Evolutionary conservation across 768 basidiomycete species (phyloP).

Genomic region (Boletellus ananiceps): DNA sequence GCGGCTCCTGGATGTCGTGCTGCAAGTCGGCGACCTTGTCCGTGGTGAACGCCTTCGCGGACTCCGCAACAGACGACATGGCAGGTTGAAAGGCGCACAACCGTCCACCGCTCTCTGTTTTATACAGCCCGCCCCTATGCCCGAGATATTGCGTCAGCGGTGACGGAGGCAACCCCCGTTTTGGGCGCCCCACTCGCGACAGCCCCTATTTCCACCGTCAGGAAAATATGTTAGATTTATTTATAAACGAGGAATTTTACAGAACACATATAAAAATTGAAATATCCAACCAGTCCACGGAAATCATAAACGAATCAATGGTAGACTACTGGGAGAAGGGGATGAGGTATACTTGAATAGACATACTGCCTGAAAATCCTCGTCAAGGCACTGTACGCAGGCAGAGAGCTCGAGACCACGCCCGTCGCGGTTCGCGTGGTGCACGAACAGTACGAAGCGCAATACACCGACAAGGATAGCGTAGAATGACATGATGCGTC

Average conservation of each 20-base stretch:
- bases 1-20: conserved; percentile 22
- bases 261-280: not conserved
- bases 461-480: conserved; percentile 47
- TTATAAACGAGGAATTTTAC: conserved; percentile 1
- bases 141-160: conserved; percentile 16
- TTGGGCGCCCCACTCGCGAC: not conserved
- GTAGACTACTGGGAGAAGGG: not conserved
- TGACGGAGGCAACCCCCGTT: conserved; percentile 9
- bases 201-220: not conserved
- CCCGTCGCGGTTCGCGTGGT: conserved; percentile 53
- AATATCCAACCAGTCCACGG: conserved; percentile 14
- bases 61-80: conserved; percentile 16
- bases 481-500: conserved; percentile 34
- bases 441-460: conserved; percentile 62
- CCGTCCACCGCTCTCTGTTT: not conserved
- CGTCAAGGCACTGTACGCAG: conserved; percentile 20
- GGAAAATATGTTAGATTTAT: conserved; percentile 11
- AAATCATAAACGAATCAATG: conserved; percentile 5
- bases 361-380: conserved; percentile 24
- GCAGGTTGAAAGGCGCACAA: not conserved
- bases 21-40: conserved; percentile 24
- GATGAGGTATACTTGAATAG: conserved; percentile 8
- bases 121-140: conserved; percentile 10
- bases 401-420: conserved; percentile 51
- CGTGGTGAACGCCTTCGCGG: conserved; percentile 14